Percentiles rank a stretch among this genome's conserved stretches.
These are phyloP conservation scores for Plantago elongata DNA, from an alignment of 257 asterid genomes.

Conservation along the genomic window DNA sequence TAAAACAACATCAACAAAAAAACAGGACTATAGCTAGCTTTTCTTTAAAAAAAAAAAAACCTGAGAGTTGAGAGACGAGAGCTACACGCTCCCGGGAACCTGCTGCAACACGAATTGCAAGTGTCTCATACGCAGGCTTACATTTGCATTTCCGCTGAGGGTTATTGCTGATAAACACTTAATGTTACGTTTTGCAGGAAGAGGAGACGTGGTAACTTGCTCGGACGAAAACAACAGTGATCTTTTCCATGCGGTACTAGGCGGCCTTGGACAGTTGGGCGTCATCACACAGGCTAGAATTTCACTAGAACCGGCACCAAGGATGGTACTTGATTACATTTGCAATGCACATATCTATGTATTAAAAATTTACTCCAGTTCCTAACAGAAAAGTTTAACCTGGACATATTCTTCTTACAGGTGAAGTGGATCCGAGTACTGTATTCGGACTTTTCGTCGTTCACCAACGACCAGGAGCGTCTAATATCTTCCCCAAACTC, in stretches of 20 bases:
- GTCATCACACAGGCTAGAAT: conserved; percentile 76
- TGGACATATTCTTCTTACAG: conserved; percentile 33
- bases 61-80: too few species aligned
- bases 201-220: conserved; percentile 67
- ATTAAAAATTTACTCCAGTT: too few species aligned
- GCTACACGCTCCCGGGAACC: too few species aligned
- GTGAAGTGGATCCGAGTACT: conserved; percentile 89
- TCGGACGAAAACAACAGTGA: conserved; percentile 66
- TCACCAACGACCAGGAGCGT: conserved; percentile 71
- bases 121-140: too few species aligned
- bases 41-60: too few species aligned
- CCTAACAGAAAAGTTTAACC: background rate
- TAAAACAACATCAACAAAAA: too few species aligned
- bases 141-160: too few species aligned
- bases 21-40: too few species aligned
- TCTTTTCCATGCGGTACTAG: conserved; percentile 72
- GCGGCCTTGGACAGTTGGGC: conserved; percentile 93
- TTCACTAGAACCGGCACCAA: conserved; percentile 69
- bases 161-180: background rate
- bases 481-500: conserved; percentile 51
- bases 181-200: conserved; percentile 37
- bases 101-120: too few species aligned
- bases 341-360: too few species aligned
- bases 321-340: conserved; percentile 32
- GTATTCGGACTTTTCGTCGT: conserved; percentile 62